Base-by-base conservation (phyloP, 208 protist genomes). In the Leishmania major region DNA sequence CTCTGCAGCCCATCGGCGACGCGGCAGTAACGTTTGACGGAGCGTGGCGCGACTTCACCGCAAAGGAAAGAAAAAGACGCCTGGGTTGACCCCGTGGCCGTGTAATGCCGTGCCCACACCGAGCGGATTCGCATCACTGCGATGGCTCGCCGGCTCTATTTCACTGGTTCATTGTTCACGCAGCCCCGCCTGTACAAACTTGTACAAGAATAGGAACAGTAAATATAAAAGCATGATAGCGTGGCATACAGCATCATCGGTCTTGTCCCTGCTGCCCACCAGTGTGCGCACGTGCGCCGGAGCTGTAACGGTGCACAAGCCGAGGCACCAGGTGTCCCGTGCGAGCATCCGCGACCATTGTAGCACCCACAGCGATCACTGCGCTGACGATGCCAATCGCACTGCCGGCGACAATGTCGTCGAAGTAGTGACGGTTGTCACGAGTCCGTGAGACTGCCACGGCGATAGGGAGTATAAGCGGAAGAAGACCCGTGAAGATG, bases 351-450 rank as follows among this genome's bases (percentile, higher is more conserved):
- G 69, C 76, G 45, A 40, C 6, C 70, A 80, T 47, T 13, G 47
- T 84, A 17, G 71, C 76, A 2, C 43, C 53, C n/a, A 93, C 84
- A 19, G 81, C 88, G 10, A 97, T 37, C 35, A 95, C 15, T 2
- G 90, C 88, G 47, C 75, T 75, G 25, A 55, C 81, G 13, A 95
- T 75, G 5, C 78, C 90, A 40, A 88, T 88, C 4, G 74, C 35
- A 10, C 76, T 85, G 28, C 94, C 96, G 35, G 87, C 85, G 1
- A 96, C 3, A 70, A 97, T 78, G 82, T 98, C 96, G 77, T 89
- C 87, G 83, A 95, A 98, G 88, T 97, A 90, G 86, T 97, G 94
- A 60, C 88, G 84, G 78, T 96, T 90, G 71, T 98, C 92, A 0
- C 84, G 72, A 15, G 96, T 98, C 31, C 94, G 89, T 17, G 89